Evolutionary conservation across 2,329 filamentous ascomycete species (phyloP).

Genomic region (Neospermospora avenae): DNA sequence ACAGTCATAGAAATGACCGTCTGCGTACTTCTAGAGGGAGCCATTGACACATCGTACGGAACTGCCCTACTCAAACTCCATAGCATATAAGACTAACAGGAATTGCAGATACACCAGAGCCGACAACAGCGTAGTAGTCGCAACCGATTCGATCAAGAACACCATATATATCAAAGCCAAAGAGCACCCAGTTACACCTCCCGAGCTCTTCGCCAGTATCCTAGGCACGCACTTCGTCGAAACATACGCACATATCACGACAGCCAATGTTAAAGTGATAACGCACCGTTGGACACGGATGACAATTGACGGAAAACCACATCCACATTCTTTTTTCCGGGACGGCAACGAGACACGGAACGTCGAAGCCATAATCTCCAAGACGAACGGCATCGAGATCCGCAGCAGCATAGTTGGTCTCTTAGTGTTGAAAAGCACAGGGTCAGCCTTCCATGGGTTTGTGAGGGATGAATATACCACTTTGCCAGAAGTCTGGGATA

Average conservation of each 20-base stretch:
- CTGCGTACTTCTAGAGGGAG: constrained; percentile 86
- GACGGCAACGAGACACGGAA: constrained; percentile 86
- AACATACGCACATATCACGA: constrained; percentile 83
- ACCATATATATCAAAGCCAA: constrained; percentile 94
- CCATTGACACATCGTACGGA: constrained; percentile 76
- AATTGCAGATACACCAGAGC: constrained; percentile 75
- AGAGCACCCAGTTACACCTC: constrained; percentile 85
- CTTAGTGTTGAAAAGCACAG: constrained; percentile 92
- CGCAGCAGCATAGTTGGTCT: constrained; percentile 76
- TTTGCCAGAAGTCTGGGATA: constrained; percentile 86
- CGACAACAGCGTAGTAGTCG: constrained; percentile 93
- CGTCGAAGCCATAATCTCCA: constrained; percentile 68
- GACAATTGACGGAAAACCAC: constrained; percentile 79
- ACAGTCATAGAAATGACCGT: constrained; percentile 94
- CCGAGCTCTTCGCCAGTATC: constrained; percentile 85
- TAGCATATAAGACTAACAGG: constrained; percentile 21
- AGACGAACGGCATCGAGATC: constrained; percentile 69
- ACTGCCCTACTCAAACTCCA: constrained; percentile 12
- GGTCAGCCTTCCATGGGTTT: constrained; percentile 93
- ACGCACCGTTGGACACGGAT: constrained; percentile 93
- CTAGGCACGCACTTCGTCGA: constrained; percentile 86
- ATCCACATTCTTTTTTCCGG: constrained; percentile 92
- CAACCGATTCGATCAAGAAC: constrained; percentile 98
- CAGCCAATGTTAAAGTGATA: constrained; percentile 75
- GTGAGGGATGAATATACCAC: constrained; percentile 91